A percentile compares a stretch with the other conserved stretches of the same genome.
These are phyloP conservation scores for Curvularia verruculosa DNA, from an alignment of 2,329 filamentous ascomycete genomes.

Conservation along the genomic window DNA sequence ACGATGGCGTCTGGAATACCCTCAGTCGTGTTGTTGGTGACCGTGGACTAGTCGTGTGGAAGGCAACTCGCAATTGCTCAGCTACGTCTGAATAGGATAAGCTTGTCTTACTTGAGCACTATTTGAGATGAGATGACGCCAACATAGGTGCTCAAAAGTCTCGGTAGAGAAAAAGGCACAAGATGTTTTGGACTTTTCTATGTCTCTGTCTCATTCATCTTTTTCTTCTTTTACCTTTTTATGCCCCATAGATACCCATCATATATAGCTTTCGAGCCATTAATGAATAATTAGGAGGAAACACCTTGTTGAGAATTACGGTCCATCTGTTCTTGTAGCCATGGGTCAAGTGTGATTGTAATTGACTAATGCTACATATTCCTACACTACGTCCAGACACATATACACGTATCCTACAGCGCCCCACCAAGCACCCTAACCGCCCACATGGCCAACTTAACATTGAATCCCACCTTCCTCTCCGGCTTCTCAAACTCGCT, in stretches of 20 bases:
- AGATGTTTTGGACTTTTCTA: background rate
- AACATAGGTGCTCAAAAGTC: background rate
- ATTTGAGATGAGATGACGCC: background rate
- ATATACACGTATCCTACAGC: constrained; percentile 58
- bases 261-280: background rate
- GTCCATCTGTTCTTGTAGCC: too few species aligned
- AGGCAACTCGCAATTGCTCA: constrained; percentile 50
- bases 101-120: background rate
- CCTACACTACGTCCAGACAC: background rate
- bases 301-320: background rate
- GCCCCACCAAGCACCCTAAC: constrained; percentile 85
- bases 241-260: constrained; percentile 11
- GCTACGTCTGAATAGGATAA: constrained; percentile 5
- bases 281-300: background rate
- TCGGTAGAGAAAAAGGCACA: background rate
- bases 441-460: constrained; percentile 92
- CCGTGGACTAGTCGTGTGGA: constrained; percentile 55
- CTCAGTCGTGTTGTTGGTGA: constrained; percentile 67
- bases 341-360: background rate
- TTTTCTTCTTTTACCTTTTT: background rate
- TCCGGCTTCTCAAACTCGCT: constrained; percentile 83
- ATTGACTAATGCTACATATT: background rate
- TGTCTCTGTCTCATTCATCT: background rate
- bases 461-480: constrained; percentile 81
- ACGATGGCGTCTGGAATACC: constrained; percentile 77